phyloP scores from a whole-genome alignment of 495 filamentous ascomycete genomes.

The Penicillium lagena region DNA sequence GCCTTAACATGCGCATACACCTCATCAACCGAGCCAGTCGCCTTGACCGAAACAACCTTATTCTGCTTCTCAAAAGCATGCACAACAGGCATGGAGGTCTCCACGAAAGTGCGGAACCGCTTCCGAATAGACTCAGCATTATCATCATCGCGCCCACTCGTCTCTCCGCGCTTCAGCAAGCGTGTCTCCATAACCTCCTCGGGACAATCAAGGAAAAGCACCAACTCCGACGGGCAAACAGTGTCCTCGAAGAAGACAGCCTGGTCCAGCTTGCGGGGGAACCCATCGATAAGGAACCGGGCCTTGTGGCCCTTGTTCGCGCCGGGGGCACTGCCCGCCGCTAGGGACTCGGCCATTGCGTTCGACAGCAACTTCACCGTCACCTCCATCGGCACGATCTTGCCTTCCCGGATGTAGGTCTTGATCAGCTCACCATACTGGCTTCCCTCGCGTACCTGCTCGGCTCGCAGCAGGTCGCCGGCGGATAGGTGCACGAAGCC shows the following conservation, averaged over 20 bases:
- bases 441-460: constrained; percentile 77
- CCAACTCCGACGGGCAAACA: constrained; percentile 75
- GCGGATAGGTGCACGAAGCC: constrained; percentile 89
- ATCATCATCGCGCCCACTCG: constrained; percentile 83
- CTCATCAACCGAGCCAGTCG: constrained; percentile 58
- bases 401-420: constrained; percentile 82
- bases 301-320: constrained; percentile 15
- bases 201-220: constrained; percentile 86
- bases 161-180: constrained; percentile 84
- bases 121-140: constrained; percentile 94
- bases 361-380: constrained; percentile 92
- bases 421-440: constrained; percentile 89
- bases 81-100: constrained; percentile 96
- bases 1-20: constrained; percentile 67
- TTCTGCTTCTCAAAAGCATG: constrained; percentile 70
- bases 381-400: constrained; percentile 97
- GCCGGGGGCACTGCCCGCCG: constrained; percentile 9
- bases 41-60: constrained; percentile 72
- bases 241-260: constrained; percentile 85
- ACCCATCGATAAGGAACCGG: constrained; percentile 87
- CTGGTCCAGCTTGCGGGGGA: constrained; percentile 96
- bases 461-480: constrained; percentile 87
- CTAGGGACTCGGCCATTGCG: constrained; percentile 67
- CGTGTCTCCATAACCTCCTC: constrained; percentile 81
- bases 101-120: constrained; percentile 85